Evolutionary conservation across 257 asterid species (phyloP), one percentile per base, ranked within the genome.

Genomic region (Nicotiana knightiana): DNA sequence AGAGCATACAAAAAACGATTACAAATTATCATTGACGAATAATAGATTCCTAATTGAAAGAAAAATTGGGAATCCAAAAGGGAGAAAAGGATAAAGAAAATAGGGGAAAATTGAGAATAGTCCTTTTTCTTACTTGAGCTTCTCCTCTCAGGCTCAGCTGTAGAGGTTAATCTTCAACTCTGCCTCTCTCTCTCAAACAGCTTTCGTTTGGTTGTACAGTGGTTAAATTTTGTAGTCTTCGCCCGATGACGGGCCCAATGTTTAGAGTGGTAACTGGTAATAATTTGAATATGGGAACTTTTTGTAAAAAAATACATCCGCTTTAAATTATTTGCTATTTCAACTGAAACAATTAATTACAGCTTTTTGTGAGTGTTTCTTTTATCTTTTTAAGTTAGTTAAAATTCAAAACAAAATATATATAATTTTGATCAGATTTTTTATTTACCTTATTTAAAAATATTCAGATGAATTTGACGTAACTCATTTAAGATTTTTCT

Each of bases 81-180:
- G 13, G 3, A 18, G 54, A 9, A 5, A 39, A 70, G 21, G 58
- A 43, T 12, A 11, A 35, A 17, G 16, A 67, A 35, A 35, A 35
- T 35, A 8, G 37, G 78, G 59, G 78, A 71, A 46, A 71, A 26
- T 53, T 17, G 18, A 46, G 24, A 73, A 48, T 35, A 48, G 39
- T 48, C 24, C 6, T 73, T 48, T 51, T 48, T 48, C 62, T 73
- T 73, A 73, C 79, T 26, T 26, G 79, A 48, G 79, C 61, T 73
- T 15, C 79, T 48, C 79, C 79, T 46, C 79, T 12, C 24, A 48
- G 62, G 48, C 79, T 21, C 24, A 73, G 62, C 26, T 73, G 62
- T 73, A 48, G 79, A 73, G 62, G 62, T 48, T 48, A 48, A 73
- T 73, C 62, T 73, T 73, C 79, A 73, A 73, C 62, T 48, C 13